phyloP scores from a whole-genome alignment of 2,329 filamentous ascomycete genomes.

The Beauveria bassiana region DNA sequence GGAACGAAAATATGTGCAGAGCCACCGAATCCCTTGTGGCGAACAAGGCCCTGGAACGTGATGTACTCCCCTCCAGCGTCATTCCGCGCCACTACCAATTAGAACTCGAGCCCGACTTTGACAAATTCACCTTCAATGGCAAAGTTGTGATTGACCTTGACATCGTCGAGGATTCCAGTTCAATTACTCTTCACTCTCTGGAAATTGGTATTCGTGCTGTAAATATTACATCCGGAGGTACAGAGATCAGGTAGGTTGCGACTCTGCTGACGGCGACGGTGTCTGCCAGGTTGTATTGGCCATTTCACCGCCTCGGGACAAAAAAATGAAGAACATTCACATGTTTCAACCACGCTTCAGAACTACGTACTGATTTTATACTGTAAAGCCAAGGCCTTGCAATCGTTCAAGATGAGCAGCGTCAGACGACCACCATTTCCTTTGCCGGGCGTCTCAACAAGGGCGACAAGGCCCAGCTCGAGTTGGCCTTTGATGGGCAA shows the following conservation, averaged over 20 bases:
- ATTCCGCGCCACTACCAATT: constrained; percentile 85
- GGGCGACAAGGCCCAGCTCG: constrained; percentile 62
- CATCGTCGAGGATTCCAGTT: constrained; percentile 73
- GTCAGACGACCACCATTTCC: constrained; percentile 72
- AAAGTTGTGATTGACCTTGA: constrained; percentile 80
- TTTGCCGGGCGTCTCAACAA: constrained; percentile 66
- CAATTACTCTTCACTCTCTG: constrained; percentile 78
- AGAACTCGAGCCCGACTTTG: constrained; percentile 83
- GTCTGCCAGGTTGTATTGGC: neutral
- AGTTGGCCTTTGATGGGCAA: constrained; percentile 59
- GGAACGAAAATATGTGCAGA: neutral
- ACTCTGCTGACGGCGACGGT: neutral
- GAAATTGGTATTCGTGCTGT: constrained; percentile 76
- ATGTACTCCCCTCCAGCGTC: constrained; percentile 86
- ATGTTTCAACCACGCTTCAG: neutral
- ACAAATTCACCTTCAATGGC: constrained; percentile 80
- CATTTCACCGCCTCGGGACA: neutral
- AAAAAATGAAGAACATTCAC: too few species aligned
- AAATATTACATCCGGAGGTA: constrained; percentile 34
- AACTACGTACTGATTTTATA: neutral
- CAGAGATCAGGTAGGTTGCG: constrained; percentile 34
- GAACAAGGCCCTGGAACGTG: constrained; percentile 38
- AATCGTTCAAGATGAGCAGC: constrained; percentile 66
- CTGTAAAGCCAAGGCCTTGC: constrained; percentile 32
- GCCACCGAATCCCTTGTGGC: neutral